Base-by-base conservation (phyloP, 768 basidiomycete species). In the Boletus sp. region DNA sequence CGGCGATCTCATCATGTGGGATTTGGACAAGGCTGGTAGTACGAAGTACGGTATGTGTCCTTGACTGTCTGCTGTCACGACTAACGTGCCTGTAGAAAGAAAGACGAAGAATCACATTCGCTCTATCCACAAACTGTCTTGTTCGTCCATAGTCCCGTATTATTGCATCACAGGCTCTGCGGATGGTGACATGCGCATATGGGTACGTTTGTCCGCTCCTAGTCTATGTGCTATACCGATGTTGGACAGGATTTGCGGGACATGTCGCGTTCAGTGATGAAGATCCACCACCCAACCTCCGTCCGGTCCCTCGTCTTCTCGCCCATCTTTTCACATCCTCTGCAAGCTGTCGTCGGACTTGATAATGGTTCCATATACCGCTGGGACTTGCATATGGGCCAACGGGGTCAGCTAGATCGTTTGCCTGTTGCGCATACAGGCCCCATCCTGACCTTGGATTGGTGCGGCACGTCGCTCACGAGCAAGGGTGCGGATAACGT, bases 1-100 rank as follows among this genome's bases (percentile, higher is more conserved):
- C 60, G 90, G 90, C 1, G 90, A 92, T 52, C 79, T 92, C 37
- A 87, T 91, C 32, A 82, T 91, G 78, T 92, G 90, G 90, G 89
- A 92, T 67, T 61, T 91, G 30, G 82, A 85, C 62, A 88, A 84
- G 68, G 71, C 78, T 20, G 86, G 87, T 4, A 66, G 76, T 3
- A 80, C 82, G 41, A 92, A 91, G 73, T 89, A 83, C 63, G 89
- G 90, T 92, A 64, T 49, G 80, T 68, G 50, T 62, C 48, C 5
- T 30, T 48, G 39, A 15, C 15, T 11, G 18, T 52, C 57, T 55
- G 10, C 42, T 49, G 61, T 50, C 56, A 41, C 40, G 47, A 52
- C 62, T 64, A 20, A 67, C 35, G n/a, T 45, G 18, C n/a, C 32
- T n/a, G 7, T 54, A 90, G 89, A 88, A 70, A 77, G 84, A 50